Base-by-base conservation (phyloP, 192 early-diverging fungal species). In the Tieghemiomyces parasiticus region DNA sequence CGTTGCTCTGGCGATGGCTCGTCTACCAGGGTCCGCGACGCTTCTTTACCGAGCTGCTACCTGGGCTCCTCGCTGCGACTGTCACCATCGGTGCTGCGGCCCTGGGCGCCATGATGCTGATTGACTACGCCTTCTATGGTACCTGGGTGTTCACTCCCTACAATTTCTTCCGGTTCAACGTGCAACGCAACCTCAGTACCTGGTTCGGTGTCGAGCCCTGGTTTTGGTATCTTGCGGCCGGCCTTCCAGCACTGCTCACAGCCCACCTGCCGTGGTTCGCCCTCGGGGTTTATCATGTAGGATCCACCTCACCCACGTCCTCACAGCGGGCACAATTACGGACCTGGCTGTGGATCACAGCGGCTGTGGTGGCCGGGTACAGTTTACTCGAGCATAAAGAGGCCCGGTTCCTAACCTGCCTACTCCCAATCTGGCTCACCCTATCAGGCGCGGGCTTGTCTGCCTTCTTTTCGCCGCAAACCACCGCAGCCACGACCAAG, bases 181-280 rank as follows among this genome's bases (percentile, higher is more conserved):
- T 98, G 28, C 55, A 83, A 6, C 71, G 89, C 29, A 80, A 78
- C 12, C 79, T 97, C 47, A 83, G 88, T 3, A 60, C 84, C 0
- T 98, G 94, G 75, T 98, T 97, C 67, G 95, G 95, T 46, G 74
- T 76, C n/a, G 84, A 93, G 16, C 83, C 89, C 14, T 87, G 84
- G 71, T 83, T 95, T 63, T 98, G 91, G 87, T 95, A 98, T 63
- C 62, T 94, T 19, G 74, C 79, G 4, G 87, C 84, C 53, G 92
- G 87, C 22, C 42, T 92, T 14, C 92, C 93, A 0, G 65, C 88
- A 1, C 69, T 95, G 25, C 71, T 86, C 34, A 80, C 88, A 0
- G 82, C 86, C 9, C 79, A 88, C 66, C 65, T 94, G 6, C 87
- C 88, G 14, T 67, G 85, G 24, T 65, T 83, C 1, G 19, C 84